Evolutionary conservation across 306 rosid genomes (phyloP).

Genomic region (Heteromeles arbutifolia): DNA sequence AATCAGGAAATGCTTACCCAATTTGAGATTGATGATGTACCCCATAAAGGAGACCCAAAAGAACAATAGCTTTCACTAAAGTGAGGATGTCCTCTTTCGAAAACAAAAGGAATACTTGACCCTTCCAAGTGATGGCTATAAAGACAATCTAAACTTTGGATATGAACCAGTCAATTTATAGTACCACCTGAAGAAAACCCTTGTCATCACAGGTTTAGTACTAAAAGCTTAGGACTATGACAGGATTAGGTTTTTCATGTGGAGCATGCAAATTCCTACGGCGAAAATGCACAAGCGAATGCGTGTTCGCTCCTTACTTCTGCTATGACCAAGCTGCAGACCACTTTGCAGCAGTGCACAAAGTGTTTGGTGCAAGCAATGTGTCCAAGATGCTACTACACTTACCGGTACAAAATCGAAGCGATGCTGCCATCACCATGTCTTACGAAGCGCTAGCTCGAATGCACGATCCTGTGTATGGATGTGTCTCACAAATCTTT

Average conservation of each 20-base stretch:
- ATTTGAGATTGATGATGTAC: slow-evolving; percentile 57
- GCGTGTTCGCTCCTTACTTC: slow-evolving; percentile 81
- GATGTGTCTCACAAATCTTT: slow-evolving; percentile 76
- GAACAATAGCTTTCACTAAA: slow-evolving; percentile 24
- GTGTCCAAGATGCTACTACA: slow-evolving; percentile 61
- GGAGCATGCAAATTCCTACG: slow-evolving; percentile 89
- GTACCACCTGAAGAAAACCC: slow-evolving; percentile 22
- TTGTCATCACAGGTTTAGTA: slow-evolving; percentile 13
- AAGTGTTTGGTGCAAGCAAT: slow-evolving; percentile 81
- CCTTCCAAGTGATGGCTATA: slow-evolving; percentile 46
- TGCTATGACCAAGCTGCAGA: slow-evolving; percentile 65
- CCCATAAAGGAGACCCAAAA: slow-evolving; percentile 73
- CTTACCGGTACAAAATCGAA: slow-evolving; percentile 58
- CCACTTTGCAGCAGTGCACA: slow-evolving; percentile 81
- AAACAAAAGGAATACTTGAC: slow-evolving; percentile 23
- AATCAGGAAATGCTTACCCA: slow-evolving; percentile 39
- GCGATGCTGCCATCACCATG: slow-evolving; percentile 68
- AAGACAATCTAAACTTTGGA: slow-evolving; percentile 44
- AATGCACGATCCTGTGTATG: slow-evolving; percentile 69
- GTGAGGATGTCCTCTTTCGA: slow-evolving; percentile 41
- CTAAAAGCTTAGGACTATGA: slow-evolving; percentile 37
- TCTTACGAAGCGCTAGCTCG: slow-evolving; percentile 81
- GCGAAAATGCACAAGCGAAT: slow-evolving; percentile 61
- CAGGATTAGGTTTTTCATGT: slow-evolving; percentile 69
- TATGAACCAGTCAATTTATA: slow-evolving; percentile 4